These are phyloP conservation scores for Globisporangium lucens DNA, from an alignment of 352 stramenopile genomes.

Conservation along the genomic window DNA sequence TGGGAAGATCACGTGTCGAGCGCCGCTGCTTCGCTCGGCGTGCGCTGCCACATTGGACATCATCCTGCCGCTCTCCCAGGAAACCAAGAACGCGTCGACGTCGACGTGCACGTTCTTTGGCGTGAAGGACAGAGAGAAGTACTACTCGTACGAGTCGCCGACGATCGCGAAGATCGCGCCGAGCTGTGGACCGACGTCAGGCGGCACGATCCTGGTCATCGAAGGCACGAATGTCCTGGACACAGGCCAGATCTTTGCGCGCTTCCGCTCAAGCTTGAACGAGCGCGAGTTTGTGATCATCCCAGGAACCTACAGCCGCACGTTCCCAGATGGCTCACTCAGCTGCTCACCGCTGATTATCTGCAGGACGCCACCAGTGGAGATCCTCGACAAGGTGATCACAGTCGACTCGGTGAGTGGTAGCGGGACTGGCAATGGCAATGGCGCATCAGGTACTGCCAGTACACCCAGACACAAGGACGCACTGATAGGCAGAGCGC, in stretches of 20 bases:
- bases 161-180: conserved; percentile 56
- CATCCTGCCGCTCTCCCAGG: conserved; percentile 27
- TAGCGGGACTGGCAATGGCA: conserved; percentile 2
- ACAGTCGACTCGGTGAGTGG: conserved; percentile 9
- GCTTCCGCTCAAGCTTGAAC: conserved; percentile 56
- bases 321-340: conserved; percentile 51
- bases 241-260: conserved; percentile 76
- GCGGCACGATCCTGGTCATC: conserved; percentile 56
- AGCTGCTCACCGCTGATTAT: conserved; percentile 55
- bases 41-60: conserved; percentile 47
- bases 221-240: conserved; percentile 61
- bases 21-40: conserved; percentile 43
- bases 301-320: conserved; percentile 48
- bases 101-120: conserved; percentile 27
- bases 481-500: conserved; percentile 29
- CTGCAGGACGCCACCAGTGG: conserved; percentile 49
- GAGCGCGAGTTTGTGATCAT: conserved; percentile 64
- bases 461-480: conserved; percentile 28
- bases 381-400: conserved; percentile 47
- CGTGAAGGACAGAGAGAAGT: conserved; percentile 50
- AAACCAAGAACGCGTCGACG: conserved; percentile 16
- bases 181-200: conserved; percentile 53
- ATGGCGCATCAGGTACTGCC: not conserved
- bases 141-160: conserved; percentile 70
- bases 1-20: conserved; percentile 44